Evolutionary conservation across 306 rosid genomes (phyloP), one percentile per base, ranked within the genome.

Genomic region (Glycine latifolia): DNA sequence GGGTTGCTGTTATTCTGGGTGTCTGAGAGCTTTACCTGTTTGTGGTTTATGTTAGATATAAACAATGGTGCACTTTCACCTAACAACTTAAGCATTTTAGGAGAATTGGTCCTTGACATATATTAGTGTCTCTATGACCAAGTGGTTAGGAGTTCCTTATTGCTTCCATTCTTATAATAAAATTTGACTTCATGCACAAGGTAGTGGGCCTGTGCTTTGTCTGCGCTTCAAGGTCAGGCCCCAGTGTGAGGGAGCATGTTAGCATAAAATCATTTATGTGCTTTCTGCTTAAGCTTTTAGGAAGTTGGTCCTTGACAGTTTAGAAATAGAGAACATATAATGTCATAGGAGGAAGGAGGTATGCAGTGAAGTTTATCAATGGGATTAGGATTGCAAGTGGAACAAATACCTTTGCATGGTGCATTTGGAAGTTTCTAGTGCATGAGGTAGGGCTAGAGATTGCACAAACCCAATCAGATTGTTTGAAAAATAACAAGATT

Each of bases 301-400:
- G 60, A 59, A 60, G 73, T 76, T 76, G 39, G 72, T 76, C 72
- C 61, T 77, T 62, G 73, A 31, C 50, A n/a, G 37, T 61, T 6
- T 61, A 61, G 49, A 76, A 65, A 20, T 39, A 60, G 72, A 14
- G 55, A 20, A 44, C 58, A 46, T 46, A 48, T n/a, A 47, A 44
- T 6, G 48, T 11, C 49, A 14, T 47, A 47, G 4, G 37, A 65
- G 47, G 48, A 33, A 31, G 68, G 15, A 63, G 16, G 10, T 61
- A 8, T 4, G 47, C 33, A 4, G 71, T 61, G 31, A 31, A 63
- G 37, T 33, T 63, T 49, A 49, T 78, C 68, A 14, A 33, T 31
- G 31, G 60, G 46, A 44, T 58, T 46, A 46, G 52, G 20, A 70
- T 79, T 58, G 39, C 6, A 8, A 16, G 60, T 56, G 43, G 60